phyloP scores from a whole-genome alignment of 176 grass and related monocot genomes.

The Olyra latifolia region DNA sequence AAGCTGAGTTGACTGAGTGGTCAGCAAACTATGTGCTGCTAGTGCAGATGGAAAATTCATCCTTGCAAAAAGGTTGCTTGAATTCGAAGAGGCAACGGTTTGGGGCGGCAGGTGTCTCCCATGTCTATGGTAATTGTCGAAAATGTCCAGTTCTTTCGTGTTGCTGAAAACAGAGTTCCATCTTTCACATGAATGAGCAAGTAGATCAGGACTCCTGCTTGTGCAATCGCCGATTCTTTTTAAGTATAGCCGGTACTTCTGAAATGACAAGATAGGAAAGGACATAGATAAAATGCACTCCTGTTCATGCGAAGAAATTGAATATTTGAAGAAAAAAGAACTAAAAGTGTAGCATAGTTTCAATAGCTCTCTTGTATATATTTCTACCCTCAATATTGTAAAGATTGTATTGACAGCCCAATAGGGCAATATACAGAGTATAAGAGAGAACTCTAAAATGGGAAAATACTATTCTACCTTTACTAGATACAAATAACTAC shows the following conservation, averaged over 20 bases:
- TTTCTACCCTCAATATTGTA: too few relatives aligned
- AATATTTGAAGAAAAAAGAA: not conserved
- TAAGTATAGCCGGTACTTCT: conserved; percentile 65
- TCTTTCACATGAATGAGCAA: not conserved
- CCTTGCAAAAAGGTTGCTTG: conserved; percentile 3
- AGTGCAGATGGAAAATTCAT: conserved; percentile 18
- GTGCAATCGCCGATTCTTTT: conserved; percentile 31
- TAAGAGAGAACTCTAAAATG: too few relatives aligned
- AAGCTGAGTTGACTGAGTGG: conserved; percentile 12
- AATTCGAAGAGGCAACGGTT: not conserved
- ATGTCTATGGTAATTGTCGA: conserved; percentile 18
- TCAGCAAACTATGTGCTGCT: conserved; percentile 8
- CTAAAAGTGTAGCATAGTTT: not conserved
- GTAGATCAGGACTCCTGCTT: not conserved
- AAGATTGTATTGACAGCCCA: too few relatives aligned
- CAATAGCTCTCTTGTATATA: too few relatives aligned
- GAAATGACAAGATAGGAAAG: conserved; percentile 35
- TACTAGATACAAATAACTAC: too few relatives aligned
- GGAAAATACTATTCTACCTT: too few relatives aligned
- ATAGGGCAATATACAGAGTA: too few relatives aligned
- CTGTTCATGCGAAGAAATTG: conserved; percentile 21
- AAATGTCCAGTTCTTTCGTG: conserved; percentile 15
- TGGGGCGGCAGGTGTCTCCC: conserved; percentile 21
- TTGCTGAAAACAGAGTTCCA: conserved; percentile 19
- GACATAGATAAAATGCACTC: conserved; percentile 20